Base-by-base conservation (phyloP, 148 eudicot species). In the Talinum fruticosum region DNA sequence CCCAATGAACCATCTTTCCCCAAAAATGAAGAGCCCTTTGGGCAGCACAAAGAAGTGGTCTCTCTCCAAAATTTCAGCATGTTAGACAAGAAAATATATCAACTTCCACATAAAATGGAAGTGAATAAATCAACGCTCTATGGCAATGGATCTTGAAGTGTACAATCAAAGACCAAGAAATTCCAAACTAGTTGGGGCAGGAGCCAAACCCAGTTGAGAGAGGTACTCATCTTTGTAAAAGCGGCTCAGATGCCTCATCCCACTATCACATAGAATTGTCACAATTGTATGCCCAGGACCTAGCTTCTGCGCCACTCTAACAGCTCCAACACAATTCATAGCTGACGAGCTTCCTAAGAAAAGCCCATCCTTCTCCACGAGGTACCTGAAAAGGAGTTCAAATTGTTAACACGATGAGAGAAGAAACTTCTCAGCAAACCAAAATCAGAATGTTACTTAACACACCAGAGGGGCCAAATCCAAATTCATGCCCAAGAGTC, bases 301-400 rank as follows among this genome's bases (percentile, higher is more conserved):
- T 41, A 96, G 66, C n/a, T 76, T 67, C 71, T 88, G 85, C 62
- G 97, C 99, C 67, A 87, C 88, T 85, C 91, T 87, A n/a, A 96
- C 92, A 23, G 97, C 97, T 79, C 97, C 99, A 51, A 96, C 95
- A 78, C 97, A 93, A 85, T 96, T 93, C 97, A 96, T 96, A 29
- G 99, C 97, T 77, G 99, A 96, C 47, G 97, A 93, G 80, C 99
- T 96, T 36, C 99, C 99, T 79, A 96, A 76, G 86, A 96, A 96
- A 30, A 96, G 88, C 29, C 99, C 97, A 14, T 96, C 99, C 2
- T 91, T 91, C 85, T 90, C 93, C 90, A 96, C 66, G 30, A 96
- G 92, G 82, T 89, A 94, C 85, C 98, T 94, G 87, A 54, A 4
- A 54, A 24, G 70, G 59, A 24, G 32, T 61, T 19, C 61, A 44